Evolutionary conservation across 345 rosid genomes (phyloP), one percentile per base, ranked within the genome.

Genomic region (Microthlaspi erraticum): DNA sequence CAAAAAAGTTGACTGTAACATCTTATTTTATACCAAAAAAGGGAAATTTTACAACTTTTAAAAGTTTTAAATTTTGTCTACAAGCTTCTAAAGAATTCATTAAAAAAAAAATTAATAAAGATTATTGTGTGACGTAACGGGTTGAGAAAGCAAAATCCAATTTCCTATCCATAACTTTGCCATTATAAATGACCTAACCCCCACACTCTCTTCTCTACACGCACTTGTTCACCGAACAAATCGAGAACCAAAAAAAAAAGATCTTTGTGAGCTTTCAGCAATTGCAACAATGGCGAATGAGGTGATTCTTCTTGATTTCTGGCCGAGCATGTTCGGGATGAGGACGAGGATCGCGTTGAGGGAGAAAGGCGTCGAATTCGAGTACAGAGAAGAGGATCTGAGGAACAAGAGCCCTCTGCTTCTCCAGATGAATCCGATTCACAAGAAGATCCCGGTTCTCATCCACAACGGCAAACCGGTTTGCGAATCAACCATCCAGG

Each of bases 311-410:
- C 52, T 73, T n/a, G 72, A 66, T 66, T 73, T 41, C 66, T 73
- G 71, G 77, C 71, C 72, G 1, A 73, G 77, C 33, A 73, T 73
- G 77, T 73, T 23, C 64, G 77, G 71, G 0, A 73, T 73, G 77
- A 73, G 77, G 49, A 69, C 71, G 1, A 65, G 77, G 23, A 31
- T 73, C 37, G 77, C 77, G 3, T 13, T 73, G 53, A 42, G 72
- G 7, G 77, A 73, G 60, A 65, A 73, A 65, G 77, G 60, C 18
- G 60, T 65, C 1, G 77, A 65, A 18, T 73, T 65, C 1, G 77
- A 73, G 9, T 31, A 57, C 60, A 73, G 66, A 20, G 77, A 73
- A 8, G 77, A 73, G 19, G 41, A 65, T 39, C 26, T 73, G 53
- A 7, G 0, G 8, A 50, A 73, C 31, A 73, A 73, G 37, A 73